Conservation (phyloP, 176 grass and related monocot genomes). For the Urochloa ruziziensis region DNA sequence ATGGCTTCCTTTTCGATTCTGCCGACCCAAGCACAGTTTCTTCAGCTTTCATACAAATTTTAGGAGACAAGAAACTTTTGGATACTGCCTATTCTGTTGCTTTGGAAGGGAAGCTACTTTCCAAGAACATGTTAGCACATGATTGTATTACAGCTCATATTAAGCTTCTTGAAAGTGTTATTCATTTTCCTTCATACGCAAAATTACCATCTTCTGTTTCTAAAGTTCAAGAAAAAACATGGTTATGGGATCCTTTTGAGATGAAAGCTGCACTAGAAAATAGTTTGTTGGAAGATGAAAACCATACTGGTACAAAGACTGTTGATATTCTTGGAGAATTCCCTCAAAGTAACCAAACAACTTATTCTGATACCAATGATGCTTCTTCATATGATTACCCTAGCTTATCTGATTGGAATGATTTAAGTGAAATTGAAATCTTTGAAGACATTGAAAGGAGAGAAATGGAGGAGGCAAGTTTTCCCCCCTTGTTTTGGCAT, state of each 20-base stretch:
- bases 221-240: constrained; percentile 69
- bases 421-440: constrained; percentile 70
- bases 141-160: constrained; percentile 75
- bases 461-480: constrained; percentile 85
- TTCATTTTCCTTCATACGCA: constrained; percentile 80
- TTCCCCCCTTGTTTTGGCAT: constrained; percentile 17
- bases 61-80: constrained; percentile 61
- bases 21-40: constrained; percentile 47
- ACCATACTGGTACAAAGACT: constrained; percentile 29
- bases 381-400: constrained; percentile 62
- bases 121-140: constrained; percentile 86
- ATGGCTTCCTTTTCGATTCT: constrained; percentile 77
- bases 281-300: constrained; percentile 25
- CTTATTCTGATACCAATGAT: constrained; percentile 43
- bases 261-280: constrained; percentile 47
- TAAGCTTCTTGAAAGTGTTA: constrained; percentile 80
- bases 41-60: constrained; percentile 59
- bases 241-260: constrained; percentile 81
- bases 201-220: constrained; percentile 61
- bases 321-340: constrained; percentile 56
- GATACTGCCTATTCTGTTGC: constrained; percentile 61
- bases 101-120: constrained; percentile 58
- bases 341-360: constrained; percentile 41
- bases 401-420: constrained; percentile 70
- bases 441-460: constrained; percentile 74